Base-by-base conservation (phyloP, 1,284 basidiomycete genomes). In the Malassezia psittaci region DNA sequence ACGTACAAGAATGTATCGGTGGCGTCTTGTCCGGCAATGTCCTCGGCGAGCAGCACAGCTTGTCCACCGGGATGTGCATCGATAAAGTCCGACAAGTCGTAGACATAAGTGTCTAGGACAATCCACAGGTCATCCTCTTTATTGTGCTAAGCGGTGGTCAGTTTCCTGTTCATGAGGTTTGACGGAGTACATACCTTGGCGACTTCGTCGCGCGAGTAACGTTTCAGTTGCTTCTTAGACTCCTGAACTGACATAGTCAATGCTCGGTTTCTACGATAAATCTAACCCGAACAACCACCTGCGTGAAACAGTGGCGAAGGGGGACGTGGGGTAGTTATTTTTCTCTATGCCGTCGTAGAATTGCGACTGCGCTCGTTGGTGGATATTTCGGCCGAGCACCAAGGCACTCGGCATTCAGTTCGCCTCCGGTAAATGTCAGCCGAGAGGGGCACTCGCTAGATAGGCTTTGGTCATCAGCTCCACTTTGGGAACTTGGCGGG, bases 31-130 rank as follows among this genome's bases (percentile, higher is more conserved):
- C 69, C 70, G 19, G 72, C 72, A 18, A 73, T 59, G 48, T 74
- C 72, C 24, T 68, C 64, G 50, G 67, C 63, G 59, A 65, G 62
- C 39, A 74, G 65, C 53, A 74, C 72, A 40, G 61, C 60, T 53
- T 68, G 66, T 15, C 72, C 72, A 50, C 72, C 72, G 34, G 72
- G 72, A 63, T 74, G 72, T 36, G 67, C 64, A 42, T 65, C 67
- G 41, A 66, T 49, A 48, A 74, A 74, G 59, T 73, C 72, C 62
- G 64, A 67, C 61, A 74, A 51, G 59, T 74, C 67, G 66, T 73
- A 74, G 53, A 74, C 67, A 52, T 64, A 62, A 41, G 65, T 62
- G 56, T 73, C 72, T 35, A 74, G 68, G 56, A 67, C 57, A 57
- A 67, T 66, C 65, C 65, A 67, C 45, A 62, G 52, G 47, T 67